phyloP scores from a whole-genome alignment of 768 basidiomycete species.

The Rhodotorula paludigena region DNA sequence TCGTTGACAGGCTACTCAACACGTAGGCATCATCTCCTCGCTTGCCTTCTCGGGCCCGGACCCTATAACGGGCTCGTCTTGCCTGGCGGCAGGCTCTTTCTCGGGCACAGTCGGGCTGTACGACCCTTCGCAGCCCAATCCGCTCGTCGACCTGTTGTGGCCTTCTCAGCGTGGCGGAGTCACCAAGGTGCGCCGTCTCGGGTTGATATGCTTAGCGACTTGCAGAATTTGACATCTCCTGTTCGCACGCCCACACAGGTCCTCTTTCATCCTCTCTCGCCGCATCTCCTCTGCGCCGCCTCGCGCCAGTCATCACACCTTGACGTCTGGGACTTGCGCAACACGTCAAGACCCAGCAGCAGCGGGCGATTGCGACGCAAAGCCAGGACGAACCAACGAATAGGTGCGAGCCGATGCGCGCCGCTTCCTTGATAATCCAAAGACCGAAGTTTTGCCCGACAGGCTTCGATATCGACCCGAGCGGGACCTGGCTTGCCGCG shows the following conservation, averaged over 20 bases:
- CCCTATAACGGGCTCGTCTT: conserved; percentile 49
- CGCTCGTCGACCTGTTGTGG: conserved; percentile 60
- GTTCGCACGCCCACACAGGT: conserved; percentile 56
- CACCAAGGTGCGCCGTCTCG: conserved; percentile 43
- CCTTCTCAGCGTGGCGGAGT: conserved; percentile 54
- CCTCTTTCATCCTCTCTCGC: conserved; percentile 67
- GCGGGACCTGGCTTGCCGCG: conserved; percentile 21
- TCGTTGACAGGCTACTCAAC: background rate
- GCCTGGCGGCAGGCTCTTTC: conserved; percentile 77
- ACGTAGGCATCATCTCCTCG: conserved; percentile 74
- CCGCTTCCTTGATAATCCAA: background rate
- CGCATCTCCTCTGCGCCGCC: conserved; percentile 70
- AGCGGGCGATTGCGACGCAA: conserved; percentile 44
- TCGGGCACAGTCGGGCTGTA: conserved; percentile 48
- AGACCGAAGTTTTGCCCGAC: no score
- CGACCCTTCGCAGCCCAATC: conserved; percentile 55
- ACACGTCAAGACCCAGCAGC: conserved; percentile 52
- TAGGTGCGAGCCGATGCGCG: conserved; percentile 54
- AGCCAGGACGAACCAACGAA: conserved; percentile 86
- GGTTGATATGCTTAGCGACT: no score
- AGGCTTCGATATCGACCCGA: conserved; percentile 35
- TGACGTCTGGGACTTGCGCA: conserved; percentile 74
- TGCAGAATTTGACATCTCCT: no score
- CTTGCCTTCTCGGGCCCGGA: conserved; percentile 66
- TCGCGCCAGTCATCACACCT: conserved; percentile 64